Conservation (phyloP, 495 filamentous ascomycete species). For the Annulohypoxylon bovei region DNA sequence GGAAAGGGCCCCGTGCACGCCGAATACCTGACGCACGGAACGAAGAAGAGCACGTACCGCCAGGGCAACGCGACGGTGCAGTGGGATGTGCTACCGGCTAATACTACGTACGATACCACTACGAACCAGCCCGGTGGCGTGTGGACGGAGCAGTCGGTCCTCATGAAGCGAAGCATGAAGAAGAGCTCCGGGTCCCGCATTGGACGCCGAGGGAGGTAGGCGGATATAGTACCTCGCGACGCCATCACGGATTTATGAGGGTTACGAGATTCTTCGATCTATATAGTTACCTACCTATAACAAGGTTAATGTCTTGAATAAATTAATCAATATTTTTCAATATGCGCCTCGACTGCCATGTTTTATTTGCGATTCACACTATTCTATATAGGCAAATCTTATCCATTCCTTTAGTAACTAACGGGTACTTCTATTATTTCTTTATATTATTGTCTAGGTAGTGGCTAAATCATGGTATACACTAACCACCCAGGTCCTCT, state of each 20-base stretch:
- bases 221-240: neutral
- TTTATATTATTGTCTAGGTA: no score
- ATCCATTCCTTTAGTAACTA: no score
- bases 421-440: no score
- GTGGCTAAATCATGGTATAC: no score
- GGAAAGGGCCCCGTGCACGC: slow-evolving; percentile 52
- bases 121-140: slow-evolving; percentile 56
- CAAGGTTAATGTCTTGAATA: slow-evolving; percentile 3
- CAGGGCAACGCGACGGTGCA: slow-evolving; percentile 69
- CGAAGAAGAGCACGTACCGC: slow-evolving; percentile 61
- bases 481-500: no score
- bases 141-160: slow-evolving; percentile 36
- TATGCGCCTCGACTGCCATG: no score
- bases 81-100: slow-evolving; percentile 55
- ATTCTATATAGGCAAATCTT: no score
- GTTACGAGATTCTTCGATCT: neutral
- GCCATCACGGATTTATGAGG: neutral
- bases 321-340: neutral
- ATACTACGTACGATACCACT: slow-evolving; percentile 65
- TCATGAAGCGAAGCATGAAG: slow-evolving; percentile 42
- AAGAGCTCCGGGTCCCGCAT: slow-evolving; percentile 12
- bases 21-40: slow-evolving; percentile 60
- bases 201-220: slow-evolving; percentile 16
- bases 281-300: neutral
- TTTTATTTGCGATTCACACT: neutral